Evolutionary conservation across 306 rosid species (phyloP), one percentile per base, ranked within the genome.

Genomic region (Castanea sativa): DNA sequence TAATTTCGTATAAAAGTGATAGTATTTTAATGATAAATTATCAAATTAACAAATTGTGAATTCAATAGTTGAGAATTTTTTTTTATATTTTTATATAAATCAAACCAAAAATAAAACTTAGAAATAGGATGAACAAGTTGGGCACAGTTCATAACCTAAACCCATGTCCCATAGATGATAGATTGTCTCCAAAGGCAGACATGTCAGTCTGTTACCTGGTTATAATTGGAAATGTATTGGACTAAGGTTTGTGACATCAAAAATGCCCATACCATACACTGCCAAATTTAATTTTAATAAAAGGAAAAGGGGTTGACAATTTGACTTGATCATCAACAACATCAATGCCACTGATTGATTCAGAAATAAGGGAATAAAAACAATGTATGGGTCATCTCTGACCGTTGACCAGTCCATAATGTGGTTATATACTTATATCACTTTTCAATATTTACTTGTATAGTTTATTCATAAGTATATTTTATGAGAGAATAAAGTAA

Each of bases 341-440:
- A 4, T 30, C 10, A 59, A 59, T 2, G 12, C 11, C 45, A 52
- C 55, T 68, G 56, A 67, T 78, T 76, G 45, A 41, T 41, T 60
- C 70, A 74, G 61, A 57, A 41, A 41, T 41, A 8, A 78, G 73
- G 33, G 75, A 65, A 78, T 77, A 80, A 82, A 55, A 82, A 69
- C 84, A 85, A 88, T 69, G 41, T 85, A 80, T 60, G 79, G 88
- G 85, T 84, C 92, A 75, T 68, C 71, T 82, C 79, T 82, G 84
- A 84, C 85, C 79, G 73, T 86, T 80, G 87, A 86, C 87, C 83
- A 69, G 41, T 59, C 11, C 82, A 9, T 32, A 69, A 53, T 69
- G 35, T 11, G 69, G 75, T 82, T 64, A 0, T 25, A 25, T 25
- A 25, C 27, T 25, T 25, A 25, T 73, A 41, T 41, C 78, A 55